These are phyloP conservation scores for Neonectria magnoliae DNA, from an alignment of 2,329 filamentous ascomycete genomes.

Conservation along the genomic window DNA sequence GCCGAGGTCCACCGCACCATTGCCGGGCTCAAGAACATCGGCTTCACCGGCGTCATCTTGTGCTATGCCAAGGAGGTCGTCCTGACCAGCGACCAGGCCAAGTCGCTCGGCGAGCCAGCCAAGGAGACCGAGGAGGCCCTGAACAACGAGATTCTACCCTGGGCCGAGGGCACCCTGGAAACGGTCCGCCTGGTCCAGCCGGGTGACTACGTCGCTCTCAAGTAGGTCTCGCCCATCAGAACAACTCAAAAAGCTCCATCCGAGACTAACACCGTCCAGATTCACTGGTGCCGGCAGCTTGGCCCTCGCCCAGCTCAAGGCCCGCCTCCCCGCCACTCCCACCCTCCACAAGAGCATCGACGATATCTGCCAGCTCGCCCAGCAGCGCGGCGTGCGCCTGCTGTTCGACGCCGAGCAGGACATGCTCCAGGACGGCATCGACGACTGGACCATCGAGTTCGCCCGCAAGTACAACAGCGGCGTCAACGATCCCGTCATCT, in stretches of 20 bases:
- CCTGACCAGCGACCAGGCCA: conserved; percentile 64
- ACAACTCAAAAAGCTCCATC: neutral
- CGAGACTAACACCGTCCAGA: conserved; percentile 44
- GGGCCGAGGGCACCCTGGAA: conserved; percentile 78
- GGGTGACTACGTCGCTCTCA: conserved; percentile 73
- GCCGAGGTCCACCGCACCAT: conserved; percentile 75
- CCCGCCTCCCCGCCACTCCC: conserved; percentile 69
- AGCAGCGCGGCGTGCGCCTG: conserved; percentile 74
- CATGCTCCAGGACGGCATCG: conserved; percentile 80
- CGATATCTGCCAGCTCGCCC: conserved; percentile 77
- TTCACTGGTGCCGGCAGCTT: conserved; percentile 85
- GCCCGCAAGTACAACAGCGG: conserved; percentile 79
- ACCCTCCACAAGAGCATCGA: conserved; percentile 76
- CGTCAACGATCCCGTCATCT: conserved; percentile 74
- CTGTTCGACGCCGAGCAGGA: conserved; percentile 90
- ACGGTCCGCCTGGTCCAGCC: conserved; percentile 74
- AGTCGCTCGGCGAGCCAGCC: conserved; percentile 56
- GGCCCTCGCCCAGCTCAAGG: conserved; percentile 73
- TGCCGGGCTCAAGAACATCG: conserved; percentile 73
- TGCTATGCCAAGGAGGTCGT: conserved; percentile 87
- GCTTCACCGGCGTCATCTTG: conserved; percentile 85
- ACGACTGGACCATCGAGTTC: conserved; percentile 81
- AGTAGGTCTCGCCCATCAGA: conserved; percentile 55
- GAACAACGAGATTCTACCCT: conserved; percentile 71
- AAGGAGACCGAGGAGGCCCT: conserved; percentile 60